Evolutionary conservation across 2,329 filamentous ascomycete species (phyloP).

Genomic region (Emmonsiellopsis sp.): DNA sequence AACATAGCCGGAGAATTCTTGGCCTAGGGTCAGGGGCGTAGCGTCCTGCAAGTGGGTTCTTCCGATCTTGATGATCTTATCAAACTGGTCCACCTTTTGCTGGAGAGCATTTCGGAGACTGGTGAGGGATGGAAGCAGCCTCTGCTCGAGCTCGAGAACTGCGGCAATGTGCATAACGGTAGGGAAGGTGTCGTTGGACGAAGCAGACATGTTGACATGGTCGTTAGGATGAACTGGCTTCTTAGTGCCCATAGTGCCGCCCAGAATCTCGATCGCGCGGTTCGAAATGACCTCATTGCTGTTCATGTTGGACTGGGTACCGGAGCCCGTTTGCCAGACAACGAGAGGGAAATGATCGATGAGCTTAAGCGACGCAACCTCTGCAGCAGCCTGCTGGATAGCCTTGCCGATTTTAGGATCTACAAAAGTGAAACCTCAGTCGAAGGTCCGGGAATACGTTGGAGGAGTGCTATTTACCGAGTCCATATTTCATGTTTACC

Average conservation of each 20-base stretch:
- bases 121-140: slow-evolving; percentile 72
- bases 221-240: slow-evolving; percentile 99
- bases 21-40: slow-evolving; percentile 86
- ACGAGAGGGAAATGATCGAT: slow-evolving; percentile 96
- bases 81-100: slow-evolving; percentile 80
- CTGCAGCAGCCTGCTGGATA: slow-evolving; percentile 86
- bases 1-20: slow-evolving; percentile 97
- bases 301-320: slow-evolving; percentile 99
- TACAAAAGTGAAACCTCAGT: slow-evolving; percentile 29
- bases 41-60: slow-evolving; percentile 96
- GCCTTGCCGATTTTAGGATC: slow-evolving; percentile 85
- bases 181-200: slow-evolving; percentile 98
- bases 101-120: slow-evolving; percentile 77
- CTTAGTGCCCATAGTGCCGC: slow-evolving; percentile 89
- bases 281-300: slow-evolving; percentile 99
- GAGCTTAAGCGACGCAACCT: slow-evolving; percentile 89
- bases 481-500: slow-evolving; percentile 90
- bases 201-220: slow-evolving; percentile 98
- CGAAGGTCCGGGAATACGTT: slow-evolving; percentile 3
- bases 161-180: slow-evolving; percentile 99
- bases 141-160: slow-evolving; percentile 81
- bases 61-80: slow-evolving; percentile 97
- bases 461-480: slow-evolving; percentile 43
- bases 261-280: slow-evolving; percentile 94
- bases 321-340: slow-evolving; percentile 98